Base-by-base conservation (phyloP, 2,329 filamentous ascomycete genomes). In the Aspergillus uvarum region DNA sequence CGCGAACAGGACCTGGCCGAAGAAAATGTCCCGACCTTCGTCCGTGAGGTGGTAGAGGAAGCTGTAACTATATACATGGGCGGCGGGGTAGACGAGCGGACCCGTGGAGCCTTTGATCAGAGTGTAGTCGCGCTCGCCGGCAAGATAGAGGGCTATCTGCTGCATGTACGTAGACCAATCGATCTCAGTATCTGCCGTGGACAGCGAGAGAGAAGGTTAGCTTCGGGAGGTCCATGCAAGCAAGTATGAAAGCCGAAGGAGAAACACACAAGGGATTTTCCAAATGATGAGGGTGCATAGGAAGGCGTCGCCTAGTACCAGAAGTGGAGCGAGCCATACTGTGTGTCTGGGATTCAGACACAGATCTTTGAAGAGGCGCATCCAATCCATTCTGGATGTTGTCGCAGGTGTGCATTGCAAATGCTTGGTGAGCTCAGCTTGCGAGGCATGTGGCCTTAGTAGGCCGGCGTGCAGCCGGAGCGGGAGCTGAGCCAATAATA, bases 151-250 rank as follows among this genome's bases (percentile, higher is more conserved):
- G 47, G 84, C 79, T 49, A 98, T 83, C 72, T 99, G 95, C 74
- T 97, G 85, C 93, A 99, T 98, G 77, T 99, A 99, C 0, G 95
- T 92, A 60, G 84, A 85, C 94, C 94, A 99, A 78, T 99, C 95
- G 71, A 99, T 99, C 77, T 99, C 95, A 48, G 95, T 99, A 74
- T 99, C 95, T 91, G 67, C 48, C 19, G 53, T 55, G 83, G 66
- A 48, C 51, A 49, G 65, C 62, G 51, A 63, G 59, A 38, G 26
- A 55, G 44, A 19, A 50, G 51, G 61, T 68, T 64, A 68, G 65
- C 52, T 59, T 24, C 38, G 38, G 38, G 32, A 16, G 12, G 32
- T 35, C 3, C 32, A 16, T 16, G 32, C 32, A 29, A 29, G 32
- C 32, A 44, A 44, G 38, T 44, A 44, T 38, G 35, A 38, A 38